Conservation (phyloP, 2,329 filamentous ascomycete genomes). For the Pseudogymnoascus sp. region DNA sequence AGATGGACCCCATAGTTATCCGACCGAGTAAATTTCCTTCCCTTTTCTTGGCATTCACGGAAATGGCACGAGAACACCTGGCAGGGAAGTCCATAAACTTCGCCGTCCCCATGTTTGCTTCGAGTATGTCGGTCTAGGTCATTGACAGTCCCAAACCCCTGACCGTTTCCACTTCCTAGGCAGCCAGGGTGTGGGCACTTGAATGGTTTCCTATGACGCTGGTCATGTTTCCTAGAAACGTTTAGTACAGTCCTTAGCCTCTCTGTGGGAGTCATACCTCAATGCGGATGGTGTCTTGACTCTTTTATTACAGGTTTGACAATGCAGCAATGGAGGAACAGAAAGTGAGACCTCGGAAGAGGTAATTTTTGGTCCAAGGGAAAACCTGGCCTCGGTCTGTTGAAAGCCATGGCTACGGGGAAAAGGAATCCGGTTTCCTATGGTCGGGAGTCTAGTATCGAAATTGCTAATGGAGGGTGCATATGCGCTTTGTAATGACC, state of each 20-base stretch:
- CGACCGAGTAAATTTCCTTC: conserved; percentile 68
- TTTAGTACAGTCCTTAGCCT: conserved; percentile 18
- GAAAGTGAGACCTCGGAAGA: conserved; percentile 11
- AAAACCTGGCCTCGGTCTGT: conserved; percentile 10
- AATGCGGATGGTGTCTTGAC: conserved; percentile 47
- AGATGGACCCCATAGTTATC: conserved; percentile 87
- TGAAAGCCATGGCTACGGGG: conserved; percentile 20
- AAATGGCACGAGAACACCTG: conserved; percentile 53
- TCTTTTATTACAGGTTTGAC: conserved; percentile 31
- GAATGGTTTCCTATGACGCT: conserved; percentile 60
- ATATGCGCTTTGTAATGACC: conserved; percentile 24
- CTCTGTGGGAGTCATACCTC: conserved; percentile 35
- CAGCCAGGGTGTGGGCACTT: conserved; percentile 53
- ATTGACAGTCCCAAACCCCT: conserved; percentile 71
- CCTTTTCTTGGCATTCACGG: conserved; percentile 45
- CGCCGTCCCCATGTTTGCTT: conserved; percentile 53
- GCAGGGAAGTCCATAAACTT: conserved; percentile 34
- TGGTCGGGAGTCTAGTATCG: conserved; percentile 23
- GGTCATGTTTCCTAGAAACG: conserved; percentile 58
- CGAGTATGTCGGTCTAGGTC: conserved; percentile 73
- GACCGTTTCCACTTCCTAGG: conserved; percentile 31
- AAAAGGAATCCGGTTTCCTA: conserved; percentile 22
- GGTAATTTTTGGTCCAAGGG: conserved; percentile 11
- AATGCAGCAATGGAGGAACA: conserved; percentile 28
- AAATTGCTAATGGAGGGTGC: conserved; percentile 25